Evolutionary conservation across 352 stramenopile genomes (phyloP), one percentile per base, ranked within the genome.

Genomic region (Aphanomyces euteiches): DNA sequence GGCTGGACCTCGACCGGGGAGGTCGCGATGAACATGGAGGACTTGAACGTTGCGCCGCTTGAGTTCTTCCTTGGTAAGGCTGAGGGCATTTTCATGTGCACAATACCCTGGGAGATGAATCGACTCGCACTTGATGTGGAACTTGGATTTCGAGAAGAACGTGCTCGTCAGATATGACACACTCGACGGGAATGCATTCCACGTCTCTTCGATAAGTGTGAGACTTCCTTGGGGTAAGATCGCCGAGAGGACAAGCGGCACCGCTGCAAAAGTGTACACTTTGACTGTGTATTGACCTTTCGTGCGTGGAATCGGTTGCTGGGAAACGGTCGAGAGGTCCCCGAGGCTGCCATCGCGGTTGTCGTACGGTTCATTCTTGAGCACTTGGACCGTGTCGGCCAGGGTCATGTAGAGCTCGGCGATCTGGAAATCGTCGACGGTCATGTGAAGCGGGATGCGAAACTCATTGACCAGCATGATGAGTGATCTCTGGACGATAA

Each of bases 351-450:
- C 69, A 47, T 54, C 17, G 40, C 40, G 72, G 47, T 74, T 74
- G 63, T 74, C 69, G 48, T 71, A 74, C 17, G 69, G 57, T 38
- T 74, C 69, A 36, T 74, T 74, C 56, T 73, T 67, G 15, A 74
- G 38, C 21, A 74, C 41, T 45, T 36, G 38, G 7, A 74, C 69
- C 4, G 36, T 57, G 37, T 50, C 48, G 15, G 47, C 64, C 56
- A 56, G 6, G 15, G 56, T 66, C 38, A 74, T 70, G 71, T 66
- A 74, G 10, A 74, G 54, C 69, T 67, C 59, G 19, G 58, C 69
- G 17, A 66, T 61, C 21, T 74, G n/a, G 38, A 71, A 74, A 41
- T 74, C 69, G 4, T 73, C 69, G 40, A 68, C 43, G 6, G 39
- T 67, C 69, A 74, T 73, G 41, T 56, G 61, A 43, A 74, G 45